Evolutionary conservation across 2,329 filamentous ascomycete species (phyloP), one percentile per base, ranked within the genome.

Genomic region (Xylaria sp.): DNA sequence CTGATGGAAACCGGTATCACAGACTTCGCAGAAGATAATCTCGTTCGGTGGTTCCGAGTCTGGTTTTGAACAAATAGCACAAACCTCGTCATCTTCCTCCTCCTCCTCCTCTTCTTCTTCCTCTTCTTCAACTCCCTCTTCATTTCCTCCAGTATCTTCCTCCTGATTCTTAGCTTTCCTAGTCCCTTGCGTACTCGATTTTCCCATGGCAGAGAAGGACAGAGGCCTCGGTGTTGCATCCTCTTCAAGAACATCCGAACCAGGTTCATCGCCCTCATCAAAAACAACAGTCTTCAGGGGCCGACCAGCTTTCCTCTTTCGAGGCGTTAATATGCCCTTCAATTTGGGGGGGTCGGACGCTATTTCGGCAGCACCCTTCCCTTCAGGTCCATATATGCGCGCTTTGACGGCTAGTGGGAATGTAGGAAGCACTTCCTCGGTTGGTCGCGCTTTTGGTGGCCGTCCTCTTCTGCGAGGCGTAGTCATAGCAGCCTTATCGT

Each of bases 1-100:
- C 74, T 90, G 88, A 73, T 91, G 89, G 51, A 88, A 87, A 0
- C 87, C 86, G 78, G 85, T 84, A 76, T 91, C 87, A 80, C 89
- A 91, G 63, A 84, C 85, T 72, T 91, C 89, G 78, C 89, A 91
- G 44, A 91, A 84, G 9, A 91, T 81, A 41, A 91, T 91, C 74
- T 89, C 83, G 75, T 91, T 91, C 1, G 86, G 86, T 1, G 83
- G 79, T 44, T 84, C 81, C 0, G 88, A 90, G 69, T 90, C 84
- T 0, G 87, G 85, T 65, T 86, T 86, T 46, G 80, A 82, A 76
- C 89, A 91, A 44, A 91, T 82, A 20, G 80, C 81, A 73, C 89
- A 91, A 0, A 87, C 82, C 65, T 88, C 86, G 20, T 88, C 87
- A 54, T 88, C 85, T 3, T 81, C 80, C 72, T 65, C 77, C 70